Conservation (phyloP, 345 rosid genomes). For the Gossypium raimondii region DNA sequence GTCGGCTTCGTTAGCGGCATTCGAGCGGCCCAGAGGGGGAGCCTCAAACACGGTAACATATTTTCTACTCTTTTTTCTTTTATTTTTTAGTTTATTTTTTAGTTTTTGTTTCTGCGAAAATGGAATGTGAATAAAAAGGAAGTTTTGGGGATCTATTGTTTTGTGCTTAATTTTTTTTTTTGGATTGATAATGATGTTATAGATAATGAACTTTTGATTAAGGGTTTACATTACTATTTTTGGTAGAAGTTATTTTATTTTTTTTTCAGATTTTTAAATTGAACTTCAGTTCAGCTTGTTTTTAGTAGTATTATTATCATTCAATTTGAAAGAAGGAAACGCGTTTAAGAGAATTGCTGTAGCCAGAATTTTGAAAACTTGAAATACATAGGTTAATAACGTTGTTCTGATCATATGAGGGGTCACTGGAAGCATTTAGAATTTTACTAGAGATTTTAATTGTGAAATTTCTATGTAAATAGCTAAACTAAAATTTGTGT, state of each 20-base stretch:
- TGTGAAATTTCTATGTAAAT: background rate
- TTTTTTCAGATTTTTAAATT: slow-evolving; percentile 8
- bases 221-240: background rate
- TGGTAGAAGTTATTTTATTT: background rate
- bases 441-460: background rate
- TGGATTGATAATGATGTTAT: background rate
- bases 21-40: slow-evolving; percentile 72
- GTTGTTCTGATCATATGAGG: background rate
- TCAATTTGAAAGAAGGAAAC: background rate
- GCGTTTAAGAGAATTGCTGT: background rate
- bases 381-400: background rate
- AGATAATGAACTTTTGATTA: background rate
- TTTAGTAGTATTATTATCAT: background rate
- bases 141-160: slow-evolving; percentile 3
- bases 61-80: background rate
- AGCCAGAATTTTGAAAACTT: background rate
- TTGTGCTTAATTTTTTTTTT: background rate
- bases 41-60: slow-evolving; percentile 68
- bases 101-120: slow-evolving; percentile 12
- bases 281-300: background rate
- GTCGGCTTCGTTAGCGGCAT: slow-evolving; percentile 79
- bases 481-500: background rate
- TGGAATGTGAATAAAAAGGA: background rate
- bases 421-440: background rate
- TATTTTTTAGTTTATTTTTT: slow-evolving; percentile 5